Conservation (phyloP, 2,329 filamentous ascomycete species). For the Scolecobasidium constrictum region DNA sequence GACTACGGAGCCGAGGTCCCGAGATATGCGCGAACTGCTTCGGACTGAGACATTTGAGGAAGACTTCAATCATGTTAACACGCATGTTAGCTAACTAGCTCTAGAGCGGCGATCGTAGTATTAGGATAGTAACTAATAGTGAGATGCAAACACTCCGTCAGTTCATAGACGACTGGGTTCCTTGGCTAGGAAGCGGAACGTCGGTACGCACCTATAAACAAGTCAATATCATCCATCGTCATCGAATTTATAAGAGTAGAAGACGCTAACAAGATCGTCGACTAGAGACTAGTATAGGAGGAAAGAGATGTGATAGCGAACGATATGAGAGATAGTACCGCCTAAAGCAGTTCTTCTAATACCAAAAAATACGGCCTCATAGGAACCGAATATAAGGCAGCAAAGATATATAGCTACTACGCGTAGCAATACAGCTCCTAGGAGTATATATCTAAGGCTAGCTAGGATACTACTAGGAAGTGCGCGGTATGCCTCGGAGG, state of each 20-base stretch:
- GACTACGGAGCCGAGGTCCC: too few relatives aligned
- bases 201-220: conserved; percentile 10
- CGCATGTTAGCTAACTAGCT: conserved; percentile 15
- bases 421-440: conserved; percentile 11
- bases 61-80: conserved; percentile 14
- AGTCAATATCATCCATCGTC: conserved; percentile 10
- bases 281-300: conserved; percentile 14
- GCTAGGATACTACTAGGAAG: conserved; percentile 11
- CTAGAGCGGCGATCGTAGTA: conserved; percentile 14
- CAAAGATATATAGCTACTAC: conserved; percentile 13
- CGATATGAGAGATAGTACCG: conserved; percentile 13
- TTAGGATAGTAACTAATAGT: conserved; percentile 9
- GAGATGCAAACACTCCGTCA: conserved; percentile 13
- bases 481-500: conserved; percentile 12
- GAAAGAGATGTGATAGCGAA: conserved; percentile 12
- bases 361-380: conserved; percentile 15
- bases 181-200: neutral
- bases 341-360: conserved; percentile 14
- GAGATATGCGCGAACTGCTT: too few relatives aligned
- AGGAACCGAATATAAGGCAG: conserved; percentile 16
- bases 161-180: conserved; percentile 12
- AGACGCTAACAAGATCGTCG: conserved; percentile 15
- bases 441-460: conserved; percentile 11
- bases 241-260: conserved; percentile 14
- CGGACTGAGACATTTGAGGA: too few relatives aligned